Conservation (phyloP, 1,284 basidiomycete species). For the Cutaneotrichosporon cyanovorans region DNA sequence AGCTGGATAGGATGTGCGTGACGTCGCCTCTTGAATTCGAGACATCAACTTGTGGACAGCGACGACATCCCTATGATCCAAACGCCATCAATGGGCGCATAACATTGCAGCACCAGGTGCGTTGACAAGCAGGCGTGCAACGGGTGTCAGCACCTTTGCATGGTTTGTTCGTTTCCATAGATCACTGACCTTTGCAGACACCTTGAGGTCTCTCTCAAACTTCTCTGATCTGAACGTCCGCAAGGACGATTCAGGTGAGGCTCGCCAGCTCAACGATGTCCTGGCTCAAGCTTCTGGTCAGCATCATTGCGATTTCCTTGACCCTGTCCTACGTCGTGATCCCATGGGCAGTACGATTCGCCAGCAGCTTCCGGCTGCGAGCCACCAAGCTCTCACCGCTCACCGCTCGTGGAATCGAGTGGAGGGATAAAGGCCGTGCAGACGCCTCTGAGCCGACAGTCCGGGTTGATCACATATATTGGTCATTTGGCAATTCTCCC, state of each 20-base stretch:
- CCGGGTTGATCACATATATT: slow-evolving; percentile 28
- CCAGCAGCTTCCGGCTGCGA: slow-evolving; percentile 16
- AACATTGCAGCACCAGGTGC: too few relatives aligned
- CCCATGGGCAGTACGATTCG: slow-evolving; percentile 14
- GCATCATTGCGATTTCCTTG: slow-evolving; percentile 11
- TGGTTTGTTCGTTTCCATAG: too few relatives aligned
- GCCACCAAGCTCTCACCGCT: slow-evolving; percentile 19
- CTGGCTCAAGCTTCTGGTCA: slow-evolving; percentile 6
- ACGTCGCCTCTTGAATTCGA: background rate
- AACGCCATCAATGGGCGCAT: too few relatives aligned
- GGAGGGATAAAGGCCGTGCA: slow-evolving; percentile 19
- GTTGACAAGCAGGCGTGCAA: too few relatives aligned
- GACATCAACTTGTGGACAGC: too few relatives aligned
- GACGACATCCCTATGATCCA: too few relatives aligned
- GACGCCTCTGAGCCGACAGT: slow-evolving; percentile 21
- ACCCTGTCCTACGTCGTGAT: slow-evolving; percentile 17
- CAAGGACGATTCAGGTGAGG: too few relatives aligned
- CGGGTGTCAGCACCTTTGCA: too few relatives aligned
- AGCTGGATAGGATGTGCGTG: too few relatives aligned
- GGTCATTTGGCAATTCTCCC: slow-evolving; percentile 28
- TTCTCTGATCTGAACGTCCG: too few relatives aligned
- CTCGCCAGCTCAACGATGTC: slow-evolving; percentile 1
- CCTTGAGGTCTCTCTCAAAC: too few relatives aligned
- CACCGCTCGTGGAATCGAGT: slow-evolving; percentile 33
- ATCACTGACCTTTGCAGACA: too few relatives aligned